Conservation (phyloP, 73 alveolate genomes). For the Paramecium bursaria region DNA sequence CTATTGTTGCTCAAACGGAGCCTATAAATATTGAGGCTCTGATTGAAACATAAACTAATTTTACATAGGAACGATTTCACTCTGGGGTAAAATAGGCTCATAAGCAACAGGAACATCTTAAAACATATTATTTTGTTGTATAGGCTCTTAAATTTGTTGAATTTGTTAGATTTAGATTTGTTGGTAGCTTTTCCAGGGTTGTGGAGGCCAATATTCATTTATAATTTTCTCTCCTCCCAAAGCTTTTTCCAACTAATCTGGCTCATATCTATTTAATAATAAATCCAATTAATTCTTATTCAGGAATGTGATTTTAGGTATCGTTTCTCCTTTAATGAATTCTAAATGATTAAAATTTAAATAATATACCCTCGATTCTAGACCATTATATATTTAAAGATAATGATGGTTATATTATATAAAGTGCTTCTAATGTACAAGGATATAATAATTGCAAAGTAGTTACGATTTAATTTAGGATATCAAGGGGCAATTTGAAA, state of each 20-base stretch:
- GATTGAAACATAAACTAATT: too few species aligned
- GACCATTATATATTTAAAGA: conserved; percentile 24
- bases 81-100: not conserved
- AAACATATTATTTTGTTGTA: not conserved
- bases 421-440: conserved; percentile 4
- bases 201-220: conserved; percentile 51
- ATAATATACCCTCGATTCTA: conserved; percentile 24
- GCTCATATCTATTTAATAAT: conserved; percentile 11
- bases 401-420: conserved; percentile 1
- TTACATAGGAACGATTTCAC: not conserved
- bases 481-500: conserved; percentile 18
- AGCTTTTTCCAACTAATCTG: conserved; percentile 13
- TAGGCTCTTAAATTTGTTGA: conserved; percentile 20
- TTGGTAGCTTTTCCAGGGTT: not conserved
- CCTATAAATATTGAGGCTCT: too few species aligned
- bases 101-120: not conserved
- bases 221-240: conserved; percentile 44
- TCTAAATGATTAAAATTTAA: not conserved
- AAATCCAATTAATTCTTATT: not conserved
- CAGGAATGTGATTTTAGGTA: conserved; percentile 5
- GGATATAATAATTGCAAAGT: conserved; percentile 11
- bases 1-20: too few species aligned
- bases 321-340: not conserved
- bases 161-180: not conserved
- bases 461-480: not conserved